Percentiles rank a stretch among this genome's conserved stretches.
phyloP scores from a whole-genome alignment of 345 rosid species.

The Pistacia atlantica region DNA sequence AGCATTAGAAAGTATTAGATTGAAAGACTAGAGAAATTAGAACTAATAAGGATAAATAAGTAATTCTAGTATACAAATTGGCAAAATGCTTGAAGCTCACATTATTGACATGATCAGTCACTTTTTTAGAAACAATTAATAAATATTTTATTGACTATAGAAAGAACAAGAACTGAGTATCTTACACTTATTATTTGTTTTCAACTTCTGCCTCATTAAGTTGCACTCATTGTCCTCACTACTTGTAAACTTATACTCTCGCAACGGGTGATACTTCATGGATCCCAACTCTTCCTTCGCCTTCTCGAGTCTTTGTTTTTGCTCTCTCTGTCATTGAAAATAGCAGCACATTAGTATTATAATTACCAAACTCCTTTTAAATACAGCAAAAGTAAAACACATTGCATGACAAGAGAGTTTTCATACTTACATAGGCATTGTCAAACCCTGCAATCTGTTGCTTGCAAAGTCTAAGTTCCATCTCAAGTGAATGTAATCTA shows the following conservation, averaged over 20 bases:
- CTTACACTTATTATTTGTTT: slow-evolving; percentile 26
- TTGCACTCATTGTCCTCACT: slow-evolving; percentile 28
- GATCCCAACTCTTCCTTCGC: slow-evolving; percentile 66
- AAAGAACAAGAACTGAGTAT: slow-evolving; percentile 10
- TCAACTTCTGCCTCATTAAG: slow-evolving; percentile 51
- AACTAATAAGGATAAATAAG: background rate
- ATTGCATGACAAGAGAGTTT: background rate
- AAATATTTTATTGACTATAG: background rate
- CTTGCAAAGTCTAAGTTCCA: slow-evolving; percentile 86
- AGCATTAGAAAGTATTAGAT: too few species aligned
- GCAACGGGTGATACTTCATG: slow-evolving; percentile 79
- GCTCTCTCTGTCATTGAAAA: slow-evolving; percentile 53
- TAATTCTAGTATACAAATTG: background rate
- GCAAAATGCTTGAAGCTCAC: background rate
- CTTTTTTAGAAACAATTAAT: background rate
- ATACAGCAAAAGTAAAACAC: background rate
- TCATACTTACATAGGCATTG: slow-evolving; percentile 61
- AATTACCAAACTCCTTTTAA: background rate
- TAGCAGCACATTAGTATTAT: background rate
- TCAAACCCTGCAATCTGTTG: slow-evolving; percentile 57
- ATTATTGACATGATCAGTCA: background rate
- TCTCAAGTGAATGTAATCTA: slow-evolving; percentile 59
- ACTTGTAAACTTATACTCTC: slow-evolving; percentile 35
- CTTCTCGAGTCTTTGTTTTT: slow-evolving; percentile 45
- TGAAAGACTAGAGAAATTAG: too few species aligned